Evolutionary conservation across 352 stramenopile genomes (phyloP).

Genomic region (Phytopythium boreale): DNA sequence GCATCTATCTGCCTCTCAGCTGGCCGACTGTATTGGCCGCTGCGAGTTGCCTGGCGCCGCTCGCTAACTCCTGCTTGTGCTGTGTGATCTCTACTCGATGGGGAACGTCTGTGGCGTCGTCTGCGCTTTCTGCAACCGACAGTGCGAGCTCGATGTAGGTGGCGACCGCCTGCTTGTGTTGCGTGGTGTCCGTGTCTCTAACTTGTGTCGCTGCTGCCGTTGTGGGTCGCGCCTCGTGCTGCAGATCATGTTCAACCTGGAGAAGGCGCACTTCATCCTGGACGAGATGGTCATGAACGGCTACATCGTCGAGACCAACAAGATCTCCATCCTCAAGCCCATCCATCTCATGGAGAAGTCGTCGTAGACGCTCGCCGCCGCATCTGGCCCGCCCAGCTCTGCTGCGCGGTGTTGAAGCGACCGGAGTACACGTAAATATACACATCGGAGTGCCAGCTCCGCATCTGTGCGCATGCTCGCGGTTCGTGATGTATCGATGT

Average conservation of each 20-base stretch:
- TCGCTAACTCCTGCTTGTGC: not conserved
- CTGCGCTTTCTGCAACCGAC: not conserved
- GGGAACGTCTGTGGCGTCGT: not conserved
- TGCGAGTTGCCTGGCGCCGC: not conserved
- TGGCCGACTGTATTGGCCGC: not conserved
- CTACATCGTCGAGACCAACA: constrained; percentile 99
- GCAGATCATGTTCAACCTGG: constrained; percentile 92
- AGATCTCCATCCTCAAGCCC: constrained; percentile 97
- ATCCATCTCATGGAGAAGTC: constrained; percentile 98
- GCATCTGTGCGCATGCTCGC: not conserved
- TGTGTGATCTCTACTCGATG: not conserved
- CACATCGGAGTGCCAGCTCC: not conserved
- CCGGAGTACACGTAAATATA: constrained; percentile 3
- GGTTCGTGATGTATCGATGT: not conserved
- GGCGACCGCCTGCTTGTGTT: not conserved
- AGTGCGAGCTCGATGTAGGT: constrained; percentile 87
- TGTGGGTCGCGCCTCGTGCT: constrained; percentile 1
- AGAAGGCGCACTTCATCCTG: constrained; percentile 90
- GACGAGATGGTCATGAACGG: constrained; percentile 99
- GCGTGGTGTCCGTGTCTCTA: not conserved
- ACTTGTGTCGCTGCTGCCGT: not conserved
- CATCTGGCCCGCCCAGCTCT: not conserved
- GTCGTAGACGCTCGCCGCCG: constrained; percentile 38
- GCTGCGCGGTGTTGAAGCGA: not conserved
- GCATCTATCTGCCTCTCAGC: not conserved